A percentile compares a stretch with the other conserved stretches of the same genome.
Evolutionary conservation across 257 asterid genomes (phyloP).

Genomic region (Solanum commersonii): DNA sequence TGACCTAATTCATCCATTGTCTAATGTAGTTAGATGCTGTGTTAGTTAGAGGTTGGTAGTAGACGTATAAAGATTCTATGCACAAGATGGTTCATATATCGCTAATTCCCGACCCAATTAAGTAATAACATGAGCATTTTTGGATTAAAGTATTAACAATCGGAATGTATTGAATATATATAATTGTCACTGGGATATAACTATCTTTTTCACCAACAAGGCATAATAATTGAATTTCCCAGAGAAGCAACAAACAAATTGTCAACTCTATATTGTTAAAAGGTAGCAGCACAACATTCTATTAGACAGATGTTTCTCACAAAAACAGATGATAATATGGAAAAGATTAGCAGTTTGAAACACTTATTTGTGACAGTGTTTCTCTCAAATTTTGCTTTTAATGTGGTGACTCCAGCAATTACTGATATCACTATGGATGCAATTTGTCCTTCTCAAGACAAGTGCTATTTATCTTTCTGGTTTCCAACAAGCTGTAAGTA

Average conservation of each 20-base stretch:
- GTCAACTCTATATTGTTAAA: not conserved
- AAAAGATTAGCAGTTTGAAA: conserved; percentile 23
- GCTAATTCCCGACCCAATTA: not conserved
- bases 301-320: not conserved
- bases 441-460: conserved; percentile 43
- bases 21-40: not conserved
- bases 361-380: conserved; percentile 39
- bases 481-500: conserved; percentile 44
- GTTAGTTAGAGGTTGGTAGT: not conserved
- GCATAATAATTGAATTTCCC: not conserved
- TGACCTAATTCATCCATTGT: not conserved
- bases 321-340: not conserved
- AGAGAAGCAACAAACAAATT: not conserved
- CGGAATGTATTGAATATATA: not conserved
- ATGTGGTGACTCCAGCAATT: conserved; percentile 38
- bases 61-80: no score
- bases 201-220: not conserved
- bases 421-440: conserved; percentile 45
- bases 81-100: not conserved
- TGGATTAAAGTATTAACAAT: not conserved
- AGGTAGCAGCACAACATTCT: not conserved
- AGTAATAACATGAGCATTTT: no score
- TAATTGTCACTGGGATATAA: not conserved
- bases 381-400: conserved; percentile 25
- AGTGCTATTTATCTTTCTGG: conserved; percentile 53